Conservation (phyloP, 164 flowering plant genomes). For the Warburgia ugandensis region DNA sequence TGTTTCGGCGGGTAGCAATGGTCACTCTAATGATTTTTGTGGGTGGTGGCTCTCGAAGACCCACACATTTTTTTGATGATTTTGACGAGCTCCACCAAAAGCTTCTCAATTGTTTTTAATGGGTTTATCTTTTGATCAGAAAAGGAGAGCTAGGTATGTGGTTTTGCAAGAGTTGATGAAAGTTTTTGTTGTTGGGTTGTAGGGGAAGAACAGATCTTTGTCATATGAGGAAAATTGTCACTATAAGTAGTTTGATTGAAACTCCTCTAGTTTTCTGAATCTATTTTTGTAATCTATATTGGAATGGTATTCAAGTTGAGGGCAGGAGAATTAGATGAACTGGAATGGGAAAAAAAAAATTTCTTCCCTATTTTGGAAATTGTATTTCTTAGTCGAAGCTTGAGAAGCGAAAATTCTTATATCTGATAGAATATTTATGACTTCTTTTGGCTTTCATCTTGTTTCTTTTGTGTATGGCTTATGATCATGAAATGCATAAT, state of each 20-base stretch:
- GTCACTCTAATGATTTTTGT: slow-evolving; percentile 43
- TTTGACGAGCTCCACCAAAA: slow-evolving; percentile 15
- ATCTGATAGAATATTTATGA: too few species aligned
- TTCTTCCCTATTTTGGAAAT: too few species aligned
- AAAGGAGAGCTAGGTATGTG: slow-evolving; percentile 1
- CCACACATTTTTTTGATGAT: slow-evolving; percentile 21
- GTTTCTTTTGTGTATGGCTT: too few species aligned
- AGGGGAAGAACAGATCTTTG: slow-evolving; percentile 29
- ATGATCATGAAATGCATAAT: too few species aligned
- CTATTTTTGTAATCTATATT: not conserved
- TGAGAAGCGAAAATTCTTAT: too few species aligned
- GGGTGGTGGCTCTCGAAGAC: slow-evolving; percentile 29
- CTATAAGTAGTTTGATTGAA: slow-evolving; percentile 27
- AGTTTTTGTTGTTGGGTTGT: slow-evolving; percentile 11
- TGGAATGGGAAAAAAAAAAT: too few species aligned
- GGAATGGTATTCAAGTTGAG: not conserved
- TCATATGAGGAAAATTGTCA: slow-evolving; percentile 50
- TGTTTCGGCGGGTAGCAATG: slow-evolving; percentile 45
- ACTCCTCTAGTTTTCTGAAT: not conserved
- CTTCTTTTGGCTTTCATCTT: too few species aligned
- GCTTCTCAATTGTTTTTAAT: slow-evolving; percentile 5
- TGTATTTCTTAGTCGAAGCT: too few species aligned
- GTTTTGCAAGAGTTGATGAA: not conserved
- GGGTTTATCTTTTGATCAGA: slow-evolving; percentile 1
- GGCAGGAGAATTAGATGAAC: too few species aligned